phyloP scores from a whole-genome alignment of 2,329 filamentous ascomycete species.

The Colletotrichum phormii region DNA sequence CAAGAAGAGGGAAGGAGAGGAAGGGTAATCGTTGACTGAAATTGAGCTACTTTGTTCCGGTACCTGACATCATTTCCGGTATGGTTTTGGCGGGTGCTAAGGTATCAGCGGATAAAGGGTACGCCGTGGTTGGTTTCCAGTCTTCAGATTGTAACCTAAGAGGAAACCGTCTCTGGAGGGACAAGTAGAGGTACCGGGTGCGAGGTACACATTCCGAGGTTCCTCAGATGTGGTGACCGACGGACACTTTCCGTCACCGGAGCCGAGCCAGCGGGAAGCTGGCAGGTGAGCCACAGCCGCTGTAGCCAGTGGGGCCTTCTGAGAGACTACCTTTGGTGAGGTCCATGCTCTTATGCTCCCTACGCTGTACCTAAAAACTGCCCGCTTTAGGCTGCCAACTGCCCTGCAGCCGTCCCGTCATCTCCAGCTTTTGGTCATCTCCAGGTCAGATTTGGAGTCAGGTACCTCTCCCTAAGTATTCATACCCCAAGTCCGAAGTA shows the following conservation, averaged over 20 bases:
- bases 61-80: not conserved
- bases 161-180: not conserved
- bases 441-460: not conserved
- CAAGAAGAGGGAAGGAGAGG: not conserved
- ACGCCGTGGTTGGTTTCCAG: conserved; percentile 2
- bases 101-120: not conserved
- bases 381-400: too few species aligned
- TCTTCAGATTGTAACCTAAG: not conserved
- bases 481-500: not conserved
- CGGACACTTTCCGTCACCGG: not conserved
- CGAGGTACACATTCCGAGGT: not conserved
- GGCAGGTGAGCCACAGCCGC: not conserved
- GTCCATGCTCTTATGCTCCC: too few species aligned
- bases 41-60: not conserved
- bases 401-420: too few species aligned
- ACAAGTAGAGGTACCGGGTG: not conserved
- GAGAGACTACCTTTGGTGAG: too few species aligned
- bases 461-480: not conserved
- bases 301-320: not conserved
- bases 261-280: not conserved
- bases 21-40: not conserved
- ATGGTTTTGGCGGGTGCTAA: not conserved
- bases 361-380: too few species aligned
- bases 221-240: not conserved
- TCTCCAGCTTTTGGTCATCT: too few species aligned